Conservation (phyloP, 139 green algal genomes). For the Haematococcus sp. region DNA sequence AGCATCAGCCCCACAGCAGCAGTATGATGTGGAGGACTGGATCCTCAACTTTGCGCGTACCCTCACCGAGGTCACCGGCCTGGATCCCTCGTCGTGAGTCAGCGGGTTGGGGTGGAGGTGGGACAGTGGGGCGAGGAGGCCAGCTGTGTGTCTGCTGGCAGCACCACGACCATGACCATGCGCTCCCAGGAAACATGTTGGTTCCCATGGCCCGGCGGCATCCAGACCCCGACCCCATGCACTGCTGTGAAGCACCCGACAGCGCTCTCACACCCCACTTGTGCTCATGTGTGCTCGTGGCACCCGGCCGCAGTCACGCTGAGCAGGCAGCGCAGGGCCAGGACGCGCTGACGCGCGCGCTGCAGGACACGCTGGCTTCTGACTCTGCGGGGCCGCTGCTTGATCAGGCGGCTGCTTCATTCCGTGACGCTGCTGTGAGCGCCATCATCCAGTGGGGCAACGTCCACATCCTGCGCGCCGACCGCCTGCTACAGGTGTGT, state of each 20-base stretch:
- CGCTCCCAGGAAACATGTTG: no score
- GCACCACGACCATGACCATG: no score
- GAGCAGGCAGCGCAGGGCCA: slow-evolving; percentile 69
- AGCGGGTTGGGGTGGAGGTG: neutral
- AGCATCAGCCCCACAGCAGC: slow-evolving; percentile 1
- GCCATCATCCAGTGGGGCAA: slow-evolving; percentile 74
- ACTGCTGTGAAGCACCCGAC: no score
- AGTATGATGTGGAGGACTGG: slow-evolving; percentile 70
- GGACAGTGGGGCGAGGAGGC: neutral
- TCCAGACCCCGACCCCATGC: no score
- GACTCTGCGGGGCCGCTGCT: slow-evolving; percentile 72
- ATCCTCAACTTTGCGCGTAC: slow-evolving; percentile 87
- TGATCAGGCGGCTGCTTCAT: slow-evolving; percentile 73
- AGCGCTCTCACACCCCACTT: no score
- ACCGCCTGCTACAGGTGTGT: slow-evolving; percentile 8
- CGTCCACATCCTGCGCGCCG: slow-evolving; percentile 39
- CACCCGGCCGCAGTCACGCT: slow-evolving; percentile 53
- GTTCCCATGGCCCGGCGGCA: no score
- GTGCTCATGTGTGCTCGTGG: no score
- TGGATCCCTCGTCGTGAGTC: slow-evolving; percentile 45
- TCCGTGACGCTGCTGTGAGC: slow-evolving; percentile 61
- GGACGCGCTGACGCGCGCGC: slow-evolving; percentile 40
- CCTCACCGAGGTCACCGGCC: slow-evolving; percentile 57
- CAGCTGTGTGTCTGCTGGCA: no score
- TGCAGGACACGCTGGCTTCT: slow-evolving; percentile 56